These are phyloP conservation scores for Salvia miltiorrhiza DNA, from an alignment of 257 asterid species.

Conservation along the genomic window DNA sequence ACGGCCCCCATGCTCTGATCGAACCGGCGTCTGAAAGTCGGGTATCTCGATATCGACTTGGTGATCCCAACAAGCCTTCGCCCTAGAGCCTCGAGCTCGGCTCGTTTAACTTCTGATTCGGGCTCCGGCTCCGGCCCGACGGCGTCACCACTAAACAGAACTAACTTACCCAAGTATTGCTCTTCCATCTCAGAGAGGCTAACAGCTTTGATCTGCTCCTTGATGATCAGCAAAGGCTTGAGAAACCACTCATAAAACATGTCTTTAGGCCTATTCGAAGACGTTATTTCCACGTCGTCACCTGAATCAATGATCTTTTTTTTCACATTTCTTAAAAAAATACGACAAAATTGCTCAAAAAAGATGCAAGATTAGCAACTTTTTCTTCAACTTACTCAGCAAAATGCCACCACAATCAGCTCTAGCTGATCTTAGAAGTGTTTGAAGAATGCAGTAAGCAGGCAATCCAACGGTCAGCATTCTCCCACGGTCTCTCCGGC, in stretches of 20 bases:
- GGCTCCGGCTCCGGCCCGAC: constrained; percentile 49
- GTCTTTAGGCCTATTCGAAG: constrained; percentile 68
- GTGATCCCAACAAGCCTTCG: constrained; percentile 83
- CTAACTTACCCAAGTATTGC: constrained; percentile 58
- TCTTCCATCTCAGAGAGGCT: constrained; percentile 63
- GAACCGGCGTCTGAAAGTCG: constrained; percentile 71
- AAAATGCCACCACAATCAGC: constrained; percentile 59
- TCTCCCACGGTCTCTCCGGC: constrained; percentile 35
- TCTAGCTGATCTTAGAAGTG: constrained; percentile 55
- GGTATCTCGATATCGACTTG: constrained; percentile 62
- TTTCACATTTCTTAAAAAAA: background rate
- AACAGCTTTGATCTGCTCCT: constrained; percentile 67
- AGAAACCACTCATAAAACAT: constrained; percentile 71
- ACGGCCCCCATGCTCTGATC: constrained; percentile 46
- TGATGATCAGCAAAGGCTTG: constrained; percentile 65
- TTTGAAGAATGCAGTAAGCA: constrained; percentile 62
- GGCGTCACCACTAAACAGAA: constrained; percentile 46
- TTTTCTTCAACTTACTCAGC: constrained; percentile 40
- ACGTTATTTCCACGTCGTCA: constrained; percentile 52
- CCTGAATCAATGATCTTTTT: constrained; percentile 28
- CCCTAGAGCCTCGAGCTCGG: constrained; percentile 68
- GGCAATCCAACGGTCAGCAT: constrained; percentile 65
- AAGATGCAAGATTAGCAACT: background rate
- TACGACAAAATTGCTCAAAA: background rate
- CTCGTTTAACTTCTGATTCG: constrained; percentile 54